Evolutionary conservation across 352 stramenopile species (phyloP), one percentile per base, ranked within the genome.

Genomic region (Thraustochytrium striatum): DNA sequence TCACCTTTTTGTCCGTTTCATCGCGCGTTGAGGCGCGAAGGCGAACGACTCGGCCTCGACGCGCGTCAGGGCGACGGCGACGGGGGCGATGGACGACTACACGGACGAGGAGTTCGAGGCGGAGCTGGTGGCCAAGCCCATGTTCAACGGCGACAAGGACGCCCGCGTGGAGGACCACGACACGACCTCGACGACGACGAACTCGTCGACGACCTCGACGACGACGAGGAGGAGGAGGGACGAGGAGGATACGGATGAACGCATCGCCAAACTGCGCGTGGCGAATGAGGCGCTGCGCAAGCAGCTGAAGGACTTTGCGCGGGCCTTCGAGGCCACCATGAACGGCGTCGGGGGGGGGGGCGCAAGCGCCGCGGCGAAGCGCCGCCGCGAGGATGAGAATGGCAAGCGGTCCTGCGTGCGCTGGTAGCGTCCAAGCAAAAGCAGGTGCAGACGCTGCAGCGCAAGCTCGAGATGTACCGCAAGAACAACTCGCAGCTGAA

Each of bases 301-400:
- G 25, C 65, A 75, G 65, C 65, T 75, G 28, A 75, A 75, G 47
- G 65, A 75, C 25, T 75, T 75, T 32, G 65, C 43, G n/a, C 44
- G 52, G 3, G 65, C 50, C 50, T 75, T 75, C 52, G 41, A 75
- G 30, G 65, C 43, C 9, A 61, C 32, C 25, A 75, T 75, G 65
- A 75, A 75, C 25, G 52, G 65, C 44, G 61, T 21, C 25, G 47
- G 47, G 16, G 47, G 16, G 16, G 25, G 44, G 36, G 35, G 16
- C 30, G 52, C 16, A 19, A 38, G 39, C 28, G 62, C 28, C 13
- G 13, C 30, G 16, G 62, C 13, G 19, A 19, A 36, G n/a, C 11
- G 50, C 32, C 41, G 32, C 5, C 25, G 28, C 35, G n/a, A 28
- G 28, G 65, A 13, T 3, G 65, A 75, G 28, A 61, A 72, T 19